These are phyloP conservation scores for Agrostemma githago DNA, from an alignment of 148 eudicot species.

Conservation along the genomic window DNA sequence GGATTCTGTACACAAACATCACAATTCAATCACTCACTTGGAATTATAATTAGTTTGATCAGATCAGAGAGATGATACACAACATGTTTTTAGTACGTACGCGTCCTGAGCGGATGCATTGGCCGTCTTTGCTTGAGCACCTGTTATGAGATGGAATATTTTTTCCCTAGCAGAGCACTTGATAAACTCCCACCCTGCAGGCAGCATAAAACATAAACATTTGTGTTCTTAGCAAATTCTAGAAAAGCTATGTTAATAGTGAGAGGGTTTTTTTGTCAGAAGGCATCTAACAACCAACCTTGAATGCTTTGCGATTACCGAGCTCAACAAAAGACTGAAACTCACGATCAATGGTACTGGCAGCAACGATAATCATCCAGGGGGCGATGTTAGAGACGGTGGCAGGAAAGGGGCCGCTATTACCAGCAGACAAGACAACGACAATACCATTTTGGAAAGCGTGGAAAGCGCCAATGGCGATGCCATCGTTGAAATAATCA, in stretches of 20 bases:
- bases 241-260: not conserved
- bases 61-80: not conserved
- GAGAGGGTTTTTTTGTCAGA: too few relatives aligned
- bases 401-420: constrained; percentile 38
- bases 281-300: constrained; percentile 27
- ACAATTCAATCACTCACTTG: not conserved
- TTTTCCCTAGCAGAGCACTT: constrained; percentile 25
- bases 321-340: constrained; percentile 38
- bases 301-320: constrained; percentile 27
- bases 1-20: constrained; percentile 20
- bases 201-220: not conserved
- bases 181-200: constrained; percentile 51
- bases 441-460: constrained; percentile 42
- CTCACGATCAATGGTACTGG: constrained; percentile 56
- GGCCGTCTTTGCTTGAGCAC: constrained; percentile 37
- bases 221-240: not conserved
- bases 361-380: constrained; percentile 74
- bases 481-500: constrained; percentile 35
- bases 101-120: constrained; percentile 43
- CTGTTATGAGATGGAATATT: constrained; percentile 39
- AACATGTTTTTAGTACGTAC: constrained; percentile 14
- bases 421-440: constrained; percentile 69
- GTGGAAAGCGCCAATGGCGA: constrained; percentile 57
- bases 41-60: not conserved
- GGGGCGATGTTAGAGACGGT: constrained; percentile 56